These are phyloP conservation scores for Xerocomus spinulosus DNA, from an alignment of 768 basidiomycete species.

Conservation along the genomic window DNA sequence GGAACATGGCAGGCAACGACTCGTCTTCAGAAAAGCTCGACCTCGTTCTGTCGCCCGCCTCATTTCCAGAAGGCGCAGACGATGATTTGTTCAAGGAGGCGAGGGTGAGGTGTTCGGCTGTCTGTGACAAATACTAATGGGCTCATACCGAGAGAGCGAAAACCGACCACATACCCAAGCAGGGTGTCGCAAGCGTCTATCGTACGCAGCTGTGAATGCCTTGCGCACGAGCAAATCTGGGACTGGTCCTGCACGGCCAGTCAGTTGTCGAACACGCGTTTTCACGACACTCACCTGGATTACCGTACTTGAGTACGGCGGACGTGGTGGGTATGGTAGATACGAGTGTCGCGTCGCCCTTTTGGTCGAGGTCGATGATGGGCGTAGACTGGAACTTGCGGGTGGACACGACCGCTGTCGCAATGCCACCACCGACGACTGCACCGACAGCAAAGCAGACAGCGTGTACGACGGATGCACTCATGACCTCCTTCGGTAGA, in stretches of 20 bases:
- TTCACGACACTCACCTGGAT: conserved; percentile 15
- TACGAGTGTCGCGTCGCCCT: conserved; percentile 40
- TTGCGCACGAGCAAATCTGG: conserved; percentile 73
- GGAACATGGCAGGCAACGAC: conserved; percentile 68
- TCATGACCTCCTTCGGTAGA: too few species aligned
- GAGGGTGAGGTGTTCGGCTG: conserved; percentile 90
- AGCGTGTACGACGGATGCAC: conserved; percentile 49
- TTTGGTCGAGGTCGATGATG: conserved; percentile 43
- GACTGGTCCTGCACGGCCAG: conserved; percentile 65
- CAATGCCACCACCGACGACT: conserved; percentile 72
- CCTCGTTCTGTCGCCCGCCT: conserved; percentile 62
- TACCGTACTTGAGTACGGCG: conserved; percentile 48
- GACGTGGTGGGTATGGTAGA: conserved; percentile 14
- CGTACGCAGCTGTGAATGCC: conserved; percentile 88
- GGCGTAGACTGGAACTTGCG: conserved; percentile 25
- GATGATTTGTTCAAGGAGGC: conserved; percentile 59
- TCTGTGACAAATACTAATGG: conserved; percentile 42
- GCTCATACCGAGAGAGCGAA: neutral
- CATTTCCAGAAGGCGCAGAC: conserved; percentile 33
- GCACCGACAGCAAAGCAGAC: conserved; percentile 83
- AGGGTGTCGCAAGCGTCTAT: conserved; percentile 84
- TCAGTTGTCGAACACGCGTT: neutral
- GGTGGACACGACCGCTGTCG: conserved; percentile 43
- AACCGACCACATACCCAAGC: conserved; percentile 70
- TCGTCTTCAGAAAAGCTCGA: conserved; percentile 84